Evolutionary conservation across 2,329 filamentous ascomycete genomes (phyloP), one percentile per base, ranked within the genome.

Genomic region (Talaromyces sp.): DNA sequence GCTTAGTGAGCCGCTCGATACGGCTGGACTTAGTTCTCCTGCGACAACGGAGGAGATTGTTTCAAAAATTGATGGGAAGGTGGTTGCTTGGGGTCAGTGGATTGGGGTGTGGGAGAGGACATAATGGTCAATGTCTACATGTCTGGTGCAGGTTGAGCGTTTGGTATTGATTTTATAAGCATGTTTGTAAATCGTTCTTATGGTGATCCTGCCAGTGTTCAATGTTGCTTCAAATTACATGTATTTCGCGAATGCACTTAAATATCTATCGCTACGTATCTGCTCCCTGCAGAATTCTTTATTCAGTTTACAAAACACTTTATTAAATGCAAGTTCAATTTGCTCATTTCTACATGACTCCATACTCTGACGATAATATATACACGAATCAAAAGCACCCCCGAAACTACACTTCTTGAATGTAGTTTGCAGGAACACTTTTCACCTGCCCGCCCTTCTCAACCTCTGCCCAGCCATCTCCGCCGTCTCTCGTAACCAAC

Each of bases 391-490:
- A 14, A 46, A 17, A 57, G 4, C 27, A 29, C 27, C 9, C 17
- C 27, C 14, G 19, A 50, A 3, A 10, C 41, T 69, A 89, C 56
- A 90, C 85, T 69, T 88, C 84, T 75, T 92, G 89, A 62, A 97
- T 85, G 79, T 97, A 99, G 74, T 91, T 96, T 41, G 92, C 92
- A 52, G 94, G 94, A 58, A 99, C 94, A 73, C 92, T 96, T 71
- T 87, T 92, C 54, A 88, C 91, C 46, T 87, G 80, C 1, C 92
- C 92, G 19, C 91, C 92, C 75, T 91, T 92, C 79, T 97, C 94
- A 19, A 99, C 94, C 78, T 97, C 94, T 29, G 88, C 91, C 94
- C 94, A 99, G 0, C 94, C 94, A 77, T 97, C 94, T 1, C 94
- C 94, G 0, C 87, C 84, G 71, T 97, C 93, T 60, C 90, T 87